Percentiles rank a stretch among this genome's conserved stretches.
These are phyloP conservation scores for Candida sanyaensis DNA, from an alignment of 1,139 yeast genomes.

Conservation along the genomic window DNA sequence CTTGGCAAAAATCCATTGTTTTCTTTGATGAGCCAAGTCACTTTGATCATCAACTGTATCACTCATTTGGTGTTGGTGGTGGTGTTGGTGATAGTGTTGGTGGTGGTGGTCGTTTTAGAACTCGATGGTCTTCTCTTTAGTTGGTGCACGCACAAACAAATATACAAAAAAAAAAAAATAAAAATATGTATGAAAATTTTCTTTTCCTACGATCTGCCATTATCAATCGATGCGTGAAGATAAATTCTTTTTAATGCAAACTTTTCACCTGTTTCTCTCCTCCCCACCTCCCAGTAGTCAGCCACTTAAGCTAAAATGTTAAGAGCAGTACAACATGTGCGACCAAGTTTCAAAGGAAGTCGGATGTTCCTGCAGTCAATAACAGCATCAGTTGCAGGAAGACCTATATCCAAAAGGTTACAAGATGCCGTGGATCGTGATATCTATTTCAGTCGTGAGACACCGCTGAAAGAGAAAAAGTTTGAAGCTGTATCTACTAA, in stretches of 20 bases:
- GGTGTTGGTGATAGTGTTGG: background rate
- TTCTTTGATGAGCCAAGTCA: conserved; percentile 35
- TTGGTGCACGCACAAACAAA: too few species aligned
- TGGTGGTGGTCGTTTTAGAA: too few species aligned
- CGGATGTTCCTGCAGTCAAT: background rate
- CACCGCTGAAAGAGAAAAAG: background rate
- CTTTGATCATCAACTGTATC: background rate
- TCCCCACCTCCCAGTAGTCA: background rate
- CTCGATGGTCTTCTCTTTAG: too few species aligned
- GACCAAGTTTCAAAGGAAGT: background rate
- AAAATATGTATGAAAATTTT: too few species aligned
- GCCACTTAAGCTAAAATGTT: background rate
- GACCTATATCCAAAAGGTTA: conserved; percentile 5
- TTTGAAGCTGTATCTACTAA: background rate
- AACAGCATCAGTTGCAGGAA: background rate
- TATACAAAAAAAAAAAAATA: too few species aligned
- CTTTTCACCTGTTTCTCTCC: too few species aligned
- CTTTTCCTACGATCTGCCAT: too few species aligned
- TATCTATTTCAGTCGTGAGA: background rate
- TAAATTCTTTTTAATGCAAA: too few species aligned
- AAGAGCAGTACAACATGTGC: background rate
- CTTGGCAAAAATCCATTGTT: conserved; percentile 57
- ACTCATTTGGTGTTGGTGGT: background rate
- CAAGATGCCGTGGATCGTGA: background rate
- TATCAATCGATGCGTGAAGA: too few species aligned